Evolutionary conservation across 192 early-diverging fungal species (phyloP), one percentile per base, ranked within the genome.

Genomic region (Glomus cerebriforme): DNA sequence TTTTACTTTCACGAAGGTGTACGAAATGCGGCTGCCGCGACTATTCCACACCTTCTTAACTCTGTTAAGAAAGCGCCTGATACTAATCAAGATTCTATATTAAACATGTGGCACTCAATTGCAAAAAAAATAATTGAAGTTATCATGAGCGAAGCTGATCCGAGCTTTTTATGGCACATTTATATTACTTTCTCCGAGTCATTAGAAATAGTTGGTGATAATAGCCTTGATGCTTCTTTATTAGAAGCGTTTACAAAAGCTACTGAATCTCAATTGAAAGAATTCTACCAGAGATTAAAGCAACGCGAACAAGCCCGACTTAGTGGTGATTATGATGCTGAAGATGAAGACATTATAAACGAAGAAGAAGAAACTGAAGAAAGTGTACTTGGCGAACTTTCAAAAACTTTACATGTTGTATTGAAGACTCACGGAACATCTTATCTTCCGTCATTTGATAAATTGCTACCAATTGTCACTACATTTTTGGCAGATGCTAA

Each of bases 1-100:
- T 99, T 99, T 87, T 96, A 95, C 84, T 98, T 97, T 92, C 95
- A 99, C 83, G 97, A 99, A 79, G 97, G 95, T 81, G 96, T 99
- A 49, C 88, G 96, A 39, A 86, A 93, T 67, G 95, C 97, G 12
- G 96, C 97, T 2, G 94, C 94, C 9, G 85, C 88, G 0, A 83
- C 91, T 0, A 92, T 99, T 78, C 95, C 97, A 9, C 86, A 88
- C 27, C 83, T 99, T 74, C 86, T 99, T 73, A 83, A 83, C 62
- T 75, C 90, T 35, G 86, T 91, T 43, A 86, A 88, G 69, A 85
- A 88, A 35, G 84, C 91, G 27, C 59, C 59, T 17, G 79, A 88
- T 71, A 78, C 84, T 66, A 80, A 78, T 67, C 82, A 73, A 8
- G 85, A 85, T 37, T 85, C 93, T 62, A 81, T 94, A 9, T 62